phyloP scores from a whole-genome alignment of 441 rosid species.

The Pelargonium cotyledonis region DNA sequence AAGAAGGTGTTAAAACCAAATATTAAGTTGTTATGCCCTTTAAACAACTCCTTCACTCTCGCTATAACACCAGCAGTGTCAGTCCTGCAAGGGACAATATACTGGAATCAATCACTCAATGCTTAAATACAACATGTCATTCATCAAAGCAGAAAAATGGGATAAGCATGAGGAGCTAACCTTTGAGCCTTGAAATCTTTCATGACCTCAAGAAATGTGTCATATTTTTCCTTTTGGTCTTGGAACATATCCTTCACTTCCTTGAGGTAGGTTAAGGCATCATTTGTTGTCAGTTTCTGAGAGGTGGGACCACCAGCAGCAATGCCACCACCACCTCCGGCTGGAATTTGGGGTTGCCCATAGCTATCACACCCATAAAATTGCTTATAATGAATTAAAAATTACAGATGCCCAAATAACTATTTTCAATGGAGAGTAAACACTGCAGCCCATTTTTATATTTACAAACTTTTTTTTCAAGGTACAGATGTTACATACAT shows the following conservation, averaged over 20 bases:
- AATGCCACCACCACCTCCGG: slow-evolving; percentile 26
- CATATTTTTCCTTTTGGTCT: slow-evolving; percentile 82
- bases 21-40: slow-evolving; percentile 81
- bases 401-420: neutral
- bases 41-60: slow-evolving; percentile 90
- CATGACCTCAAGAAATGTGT: slow-evolving; percentile 96
- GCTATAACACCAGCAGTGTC: slow-evolving; percentile 89
- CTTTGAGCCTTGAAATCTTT: slow-evolving; percentile 97
- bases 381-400: neutral
- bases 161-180: slow-evolving; percentile 46
- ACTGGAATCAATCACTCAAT: slow-evolving; percentile 5
- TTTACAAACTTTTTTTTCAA: neutral
- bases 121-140: slow-evolving; percentile 2
- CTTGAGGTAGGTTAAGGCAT: slow-evolving; percentile 90
- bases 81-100: slow-evolving; percentile 42
- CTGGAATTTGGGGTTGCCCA: slow-evolving; percentile 39
- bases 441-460: neutral
- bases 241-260: slow-evolving; percentile 91
- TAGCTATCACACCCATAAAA: slow-evolving; percentile 32
- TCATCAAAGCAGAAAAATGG: slow-evolving; percentile 12
- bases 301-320: slow-evolving; percentile 36
- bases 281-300: slow-evolving; percentile 85
- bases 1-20: slow-evolving; percentile 95
- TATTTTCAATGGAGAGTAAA: neutral
- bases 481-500: too few relatives aligned